Evolutionary conservation across 2,329 filamentous ascomycete genomes (phyloP).

Genomic region (Trichoderma simmonsii): DNA sequence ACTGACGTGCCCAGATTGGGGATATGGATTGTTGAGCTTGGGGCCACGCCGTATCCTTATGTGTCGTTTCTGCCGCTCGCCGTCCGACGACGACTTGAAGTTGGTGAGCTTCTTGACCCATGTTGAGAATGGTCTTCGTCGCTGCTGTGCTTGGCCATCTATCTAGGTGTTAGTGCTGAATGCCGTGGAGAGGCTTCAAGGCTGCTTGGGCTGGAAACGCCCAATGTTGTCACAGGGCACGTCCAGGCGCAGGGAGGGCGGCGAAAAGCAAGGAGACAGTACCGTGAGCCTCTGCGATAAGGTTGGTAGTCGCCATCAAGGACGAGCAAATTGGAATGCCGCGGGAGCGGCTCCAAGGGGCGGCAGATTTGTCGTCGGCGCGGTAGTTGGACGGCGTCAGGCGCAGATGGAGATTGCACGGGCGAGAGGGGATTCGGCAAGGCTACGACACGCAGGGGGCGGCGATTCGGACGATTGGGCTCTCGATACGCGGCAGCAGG

Average conservation of each 20-base stretch:
- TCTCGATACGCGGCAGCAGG: not conserved
- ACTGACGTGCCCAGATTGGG: conserved; percentile 65
- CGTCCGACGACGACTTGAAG: conserved; percentile 71
- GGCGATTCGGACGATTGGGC: not conserved
- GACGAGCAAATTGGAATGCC: conserved; percentile 3
- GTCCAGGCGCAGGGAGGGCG: not conserved
- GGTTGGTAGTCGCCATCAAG: conserved; percentile 39
- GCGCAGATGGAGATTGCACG: not conserved
- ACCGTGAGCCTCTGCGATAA: conserved; percentile 44
- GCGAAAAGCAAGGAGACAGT: conserved; percentile 20
- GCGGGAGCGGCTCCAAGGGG: not conserved
- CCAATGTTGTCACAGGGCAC: not conserved
- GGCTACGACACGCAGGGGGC: not conserved
- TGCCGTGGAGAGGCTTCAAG: not conserved
- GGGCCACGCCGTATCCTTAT: conserved; percentile 53
- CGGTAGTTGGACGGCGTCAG: not conserved
- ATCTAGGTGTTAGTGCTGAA: conserved; percentile 35
- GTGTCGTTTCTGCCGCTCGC: conserved; percentile 43
- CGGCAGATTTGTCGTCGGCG: not conserved
- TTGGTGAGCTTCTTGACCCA: conserved; percentile 94
- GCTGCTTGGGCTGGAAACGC: conserved; percentile 9
- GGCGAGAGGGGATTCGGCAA: not conserved
- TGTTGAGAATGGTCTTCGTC: conserved; percentile 81
- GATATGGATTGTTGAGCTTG: conserved; percentile 88
- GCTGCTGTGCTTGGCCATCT: conserved; percentile 65